Conservation (phyloP, 2,329 filamentous ascomycete species). For the Aureobasidium musti region DNA sequence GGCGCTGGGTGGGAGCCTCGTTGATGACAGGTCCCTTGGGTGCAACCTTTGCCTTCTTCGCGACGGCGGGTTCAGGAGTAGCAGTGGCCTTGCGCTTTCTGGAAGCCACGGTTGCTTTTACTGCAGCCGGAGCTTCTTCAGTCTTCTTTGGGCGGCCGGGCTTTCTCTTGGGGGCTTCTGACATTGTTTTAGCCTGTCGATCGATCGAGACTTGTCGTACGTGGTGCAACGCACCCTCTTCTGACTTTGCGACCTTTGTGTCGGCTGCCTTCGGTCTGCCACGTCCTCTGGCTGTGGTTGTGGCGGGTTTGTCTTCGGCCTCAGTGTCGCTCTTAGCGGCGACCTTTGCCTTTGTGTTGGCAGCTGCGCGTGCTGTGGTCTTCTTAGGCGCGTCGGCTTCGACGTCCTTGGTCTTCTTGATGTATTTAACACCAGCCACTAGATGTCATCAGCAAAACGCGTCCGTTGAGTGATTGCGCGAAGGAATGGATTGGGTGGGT, state of each 20-base stretch:
- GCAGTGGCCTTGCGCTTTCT: conserved; percentile 34
- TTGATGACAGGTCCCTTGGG: conserved; percentile 57
- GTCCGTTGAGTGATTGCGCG: background rate
- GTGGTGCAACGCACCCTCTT: conserved; percentile 29
- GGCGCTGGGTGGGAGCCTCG: conserved; percentile 59
- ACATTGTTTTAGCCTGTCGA: conserved; percentile 30
- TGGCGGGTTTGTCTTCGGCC: conserved; percentile 31
- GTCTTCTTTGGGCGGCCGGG: conserved; percentile 28
- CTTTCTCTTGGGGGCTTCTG: conserved; percentile 30
- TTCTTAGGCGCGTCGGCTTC: conserved; percentile 34
- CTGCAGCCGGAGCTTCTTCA: conserved; percentile 28
- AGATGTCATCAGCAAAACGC: conserved; percentile 9
- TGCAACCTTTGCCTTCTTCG: conserved; percentile 35
- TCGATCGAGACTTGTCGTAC: conserved; percentile 24
- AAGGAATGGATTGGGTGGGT: background rate
- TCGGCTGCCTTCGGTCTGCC: conserved; percentile 30
- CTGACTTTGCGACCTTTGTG: conserved; percentile 30
- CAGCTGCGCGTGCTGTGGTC: conserved; percentile 26
- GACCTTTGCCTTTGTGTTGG: conserved; percentile 39
- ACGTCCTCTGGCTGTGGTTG: conserved; percentile 30
- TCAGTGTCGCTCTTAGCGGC: conserved; percentile 32
- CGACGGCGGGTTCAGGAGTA: conserved; percentile 33
- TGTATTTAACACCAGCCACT: conserved; percentile 40
- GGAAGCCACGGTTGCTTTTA: conserved; percentile 30
- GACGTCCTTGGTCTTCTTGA: conserved; percentile 36